Conservation (phyloP, 352 stramenopile species). For the Phytopythium delawarense region DNA sequence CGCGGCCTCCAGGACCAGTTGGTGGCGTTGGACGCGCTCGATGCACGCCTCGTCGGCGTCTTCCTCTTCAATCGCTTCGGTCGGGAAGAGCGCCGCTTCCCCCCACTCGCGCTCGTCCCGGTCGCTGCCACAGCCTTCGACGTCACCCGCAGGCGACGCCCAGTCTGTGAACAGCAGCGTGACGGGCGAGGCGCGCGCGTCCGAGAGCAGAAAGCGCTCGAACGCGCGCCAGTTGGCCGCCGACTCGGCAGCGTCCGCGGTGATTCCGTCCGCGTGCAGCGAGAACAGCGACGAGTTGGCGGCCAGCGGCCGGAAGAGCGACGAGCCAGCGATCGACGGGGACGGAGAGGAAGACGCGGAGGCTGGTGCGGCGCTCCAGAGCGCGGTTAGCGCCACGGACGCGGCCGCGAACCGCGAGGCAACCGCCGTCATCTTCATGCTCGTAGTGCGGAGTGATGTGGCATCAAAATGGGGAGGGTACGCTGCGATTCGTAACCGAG, state of each 20-base stretch:
- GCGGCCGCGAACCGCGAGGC: background rate
- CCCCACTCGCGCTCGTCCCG: slow-evolving; percentile 12
- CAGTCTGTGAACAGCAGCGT: slow-evolving; percentile 21
- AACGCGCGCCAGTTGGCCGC: slow-evolving; percentile 24
- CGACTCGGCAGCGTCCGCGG: background rate
- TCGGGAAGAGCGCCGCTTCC: background rate
- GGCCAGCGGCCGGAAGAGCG: slow-evolving; percentile 1
- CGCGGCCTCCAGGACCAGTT: slow-evolving; percentile 18
- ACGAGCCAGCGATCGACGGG: background rate
- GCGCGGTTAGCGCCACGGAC: background rate
- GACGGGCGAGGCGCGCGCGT: slow-evolving; percentile 13
- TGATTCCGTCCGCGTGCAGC: background rate
- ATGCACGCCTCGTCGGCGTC: slow-evolving; percentile 2
- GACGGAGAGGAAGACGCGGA: background rate
- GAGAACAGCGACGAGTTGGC: slow-evolving; percentile 9
- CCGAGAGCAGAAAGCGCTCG: slow-evolving; percentile 28
- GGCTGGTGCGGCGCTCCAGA: background rate
- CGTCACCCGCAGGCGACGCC: background rate
- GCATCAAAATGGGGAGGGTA: too few species aligned
- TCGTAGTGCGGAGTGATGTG: too few species aligned
- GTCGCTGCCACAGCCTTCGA: background rate
- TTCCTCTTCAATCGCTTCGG: background rate
- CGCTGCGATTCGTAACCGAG: too few species aligned
- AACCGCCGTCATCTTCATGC: background rate
- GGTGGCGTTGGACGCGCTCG: slow-evolving; percentile 6